Conservation (phyloP, 2,329 filamentous ascomycete species). For the Colletotrichum chlorophyti region DNA sequence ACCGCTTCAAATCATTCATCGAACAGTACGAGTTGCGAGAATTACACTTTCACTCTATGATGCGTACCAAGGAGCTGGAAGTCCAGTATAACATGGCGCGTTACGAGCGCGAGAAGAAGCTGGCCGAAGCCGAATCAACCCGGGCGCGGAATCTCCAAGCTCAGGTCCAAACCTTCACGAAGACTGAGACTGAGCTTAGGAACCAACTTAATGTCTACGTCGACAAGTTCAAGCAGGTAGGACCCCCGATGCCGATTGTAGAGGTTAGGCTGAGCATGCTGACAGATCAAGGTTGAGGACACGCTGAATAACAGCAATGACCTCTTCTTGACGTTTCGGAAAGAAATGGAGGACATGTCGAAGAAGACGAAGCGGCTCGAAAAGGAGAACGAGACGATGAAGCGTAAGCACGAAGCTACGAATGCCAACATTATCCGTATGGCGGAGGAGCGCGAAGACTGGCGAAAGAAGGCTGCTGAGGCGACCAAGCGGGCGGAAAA, state of each 20-base stretch:
- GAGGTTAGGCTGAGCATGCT: conserved; percentile 32
- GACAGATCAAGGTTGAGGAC: conserved; percentile 80
- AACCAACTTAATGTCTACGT: conserved; percentile 98
- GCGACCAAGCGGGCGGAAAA: conserved; percentile 80
- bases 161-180: conserved; percentile 94
- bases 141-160: conserved; percentile 86
- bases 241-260: conserved; percentile 32
- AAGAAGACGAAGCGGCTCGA: conserved; percentile 98
- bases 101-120: conserved; percentile 88
- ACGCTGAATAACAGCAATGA: conserved; percentile 99
- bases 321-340: conserved; percentile 93
- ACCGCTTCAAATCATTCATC: conserved; percentile 91
- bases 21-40: conserved; percentile 97
- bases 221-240: conserved; percentile 99
- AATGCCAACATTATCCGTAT: conserved; percentile 96
- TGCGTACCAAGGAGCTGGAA: conserved; percentile 94
- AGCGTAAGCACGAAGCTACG: conserved; percentile 90
- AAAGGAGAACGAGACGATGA: conserved; percentile 92
- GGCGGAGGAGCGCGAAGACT: conserved; percentile 90
- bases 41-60: conserved; percentile 88
- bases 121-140: conserved; percentile 79
- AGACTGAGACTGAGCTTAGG: conserved; percentile 91
- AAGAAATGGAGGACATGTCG: conserved; percentile 99
- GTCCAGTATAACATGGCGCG: conserved; percentile 90
- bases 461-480: conserved; percentile 68